Evolutionary conservation across 208 protist genomes (phyloP), one percentile per base, ranked within the genome.

Genomic region (Acanthamoeba sp.): DNA sequence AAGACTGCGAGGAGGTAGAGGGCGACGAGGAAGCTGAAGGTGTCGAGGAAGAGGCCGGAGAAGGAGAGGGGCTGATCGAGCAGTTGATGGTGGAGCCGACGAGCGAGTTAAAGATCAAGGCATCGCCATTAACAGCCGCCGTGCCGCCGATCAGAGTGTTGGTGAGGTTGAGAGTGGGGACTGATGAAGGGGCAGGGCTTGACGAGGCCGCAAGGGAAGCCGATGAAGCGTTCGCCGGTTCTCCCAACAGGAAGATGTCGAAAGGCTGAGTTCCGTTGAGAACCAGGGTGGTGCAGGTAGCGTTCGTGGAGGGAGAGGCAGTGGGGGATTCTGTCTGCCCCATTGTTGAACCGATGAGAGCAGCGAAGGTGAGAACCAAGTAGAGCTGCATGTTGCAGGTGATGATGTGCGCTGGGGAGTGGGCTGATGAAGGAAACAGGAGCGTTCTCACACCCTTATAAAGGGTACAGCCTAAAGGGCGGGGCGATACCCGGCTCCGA

Each of bases 231-330:
- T 80, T 80, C 3, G 42, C 12, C 0, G 78, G 42, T 5, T 27
- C 16, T 5, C 78, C 78, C 1, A 87, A 4, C 7, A 87, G 38
- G 45, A 87, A 87, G 78, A 87, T 59, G 29, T 87, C 78, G n/a
- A 87, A 87, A 22, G 78, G 78, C 16, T 59, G 24, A 0, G 78
- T 59, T 14, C 27, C 78, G 48, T 87, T 87, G 42, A 87, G 78
- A 2, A 87, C 24, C 38, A 87, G 22, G 9, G 78, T 87, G 2
- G 42, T 59, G 78, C 78, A 87, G 38, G 9, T n/a, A 4, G 73
- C 71, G 71, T 10, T 27, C 12, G 73, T 36, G 69, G 69, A 38
- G 69, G 69, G 69, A 32, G 36, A 78, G 7, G 73, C 20, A 1
- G 38, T 50, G 0, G 66, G 66, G 4, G 66, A 76, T 5, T 2